Evolutionary conservation across 2,329 filamentous ascomycete genomes (phyloP).

Genomic region (Penicillium sp.): DNA sequence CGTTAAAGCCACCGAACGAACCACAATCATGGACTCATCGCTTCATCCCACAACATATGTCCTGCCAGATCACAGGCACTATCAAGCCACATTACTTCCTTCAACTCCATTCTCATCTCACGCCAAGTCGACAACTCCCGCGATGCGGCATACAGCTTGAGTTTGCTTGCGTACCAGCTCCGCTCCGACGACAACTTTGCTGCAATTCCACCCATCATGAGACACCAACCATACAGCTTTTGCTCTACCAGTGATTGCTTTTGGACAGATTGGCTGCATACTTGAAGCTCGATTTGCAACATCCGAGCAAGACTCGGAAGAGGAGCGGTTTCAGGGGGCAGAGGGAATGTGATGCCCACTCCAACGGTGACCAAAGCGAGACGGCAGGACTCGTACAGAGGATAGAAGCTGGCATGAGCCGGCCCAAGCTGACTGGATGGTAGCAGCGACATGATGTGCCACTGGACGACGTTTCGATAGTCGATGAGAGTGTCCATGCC

Average conservation of each 20-base stretch:
- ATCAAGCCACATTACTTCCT: background rate
- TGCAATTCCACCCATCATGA: background rate
- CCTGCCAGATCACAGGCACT: background rate
- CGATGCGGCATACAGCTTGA: background rate
- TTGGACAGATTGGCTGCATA: background rate
- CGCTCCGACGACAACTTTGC: background rate
- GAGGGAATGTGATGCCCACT: background rate
- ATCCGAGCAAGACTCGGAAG: background rate
- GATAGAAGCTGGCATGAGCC: background rate
- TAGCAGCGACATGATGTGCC: constrained; percentile 13
- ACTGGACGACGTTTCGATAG: constrained; percentile 10
- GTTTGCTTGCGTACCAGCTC: background rate
- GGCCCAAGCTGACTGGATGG: constrained; percentile 3
- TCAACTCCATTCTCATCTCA: background rate
- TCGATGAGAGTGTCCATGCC: constrained; percentile 9
- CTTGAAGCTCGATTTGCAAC: background rate
- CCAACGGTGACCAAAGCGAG: background rate
- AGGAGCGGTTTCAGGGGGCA: background rate
- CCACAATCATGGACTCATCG: background rate
- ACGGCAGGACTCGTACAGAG: background rate
- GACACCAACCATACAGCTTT: background rate
- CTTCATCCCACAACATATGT: background rate
- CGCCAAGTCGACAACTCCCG: background rate
- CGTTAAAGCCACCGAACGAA: background rate
- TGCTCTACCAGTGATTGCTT: background rate